phyloP scores from a whole-genome alignment of 495 filamentous ascomycete genomes.

The Penicillium salamii region DNA sequence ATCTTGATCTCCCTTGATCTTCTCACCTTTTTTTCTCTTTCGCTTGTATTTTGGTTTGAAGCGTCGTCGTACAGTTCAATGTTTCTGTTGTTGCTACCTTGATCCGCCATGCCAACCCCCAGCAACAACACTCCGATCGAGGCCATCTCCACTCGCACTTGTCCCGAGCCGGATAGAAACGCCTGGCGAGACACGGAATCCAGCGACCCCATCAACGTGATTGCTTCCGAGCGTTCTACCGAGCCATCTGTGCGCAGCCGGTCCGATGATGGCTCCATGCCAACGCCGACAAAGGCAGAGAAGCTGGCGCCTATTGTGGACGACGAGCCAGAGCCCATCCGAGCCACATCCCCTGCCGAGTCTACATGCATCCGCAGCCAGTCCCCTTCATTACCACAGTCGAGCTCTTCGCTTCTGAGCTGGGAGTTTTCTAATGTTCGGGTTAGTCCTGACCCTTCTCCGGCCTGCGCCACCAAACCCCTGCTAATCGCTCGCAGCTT shows the following conservation, averaged over 20 bases:
- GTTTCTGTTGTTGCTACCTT: constrained; percentile 31
- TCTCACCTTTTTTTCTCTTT: constrained; percentile 13
- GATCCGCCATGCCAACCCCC: constrained; percentile 58
- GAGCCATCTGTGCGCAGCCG: constrained; percentile 30
- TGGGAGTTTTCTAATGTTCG: constrained; percentile 66
- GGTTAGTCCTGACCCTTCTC: constrained; percentile 39
- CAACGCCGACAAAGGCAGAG: constrained; percentile 30
- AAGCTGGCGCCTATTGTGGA: constrained; percentile 29
- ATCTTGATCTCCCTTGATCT: constrained; percentile 16
- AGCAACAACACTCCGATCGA: constrained; percentile 52
- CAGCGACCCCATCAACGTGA: constrained; percentile 25
- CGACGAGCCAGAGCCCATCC: constrained; percentile 32
- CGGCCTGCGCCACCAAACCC: not conserved
- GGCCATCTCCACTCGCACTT: constrained; percentile 51
- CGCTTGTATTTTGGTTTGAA: constrained; percentile 9
- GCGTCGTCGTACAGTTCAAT: constrained; percentile 31
- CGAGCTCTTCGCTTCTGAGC: constrained; percentile 49
- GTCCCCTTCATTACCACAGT: constrained; percentile 25
- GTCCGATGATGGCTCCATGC: constrained; percentile 32
- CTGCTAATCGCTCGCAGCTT: constrained; percentile 27
- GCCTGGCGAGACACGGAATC: constrained; percentile 40
- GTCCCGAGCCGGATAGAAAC: constrained; percentile 51
- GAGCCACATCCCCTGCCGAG: constrained; percentile 35
- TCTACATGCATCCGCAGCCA: constrained; percentile 25
- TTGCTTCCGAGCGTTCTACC: constrained; percentile 26